Conservation (phyloP, 768 basidiomycete species). For the Cystobasidium onofrii region DNA sequence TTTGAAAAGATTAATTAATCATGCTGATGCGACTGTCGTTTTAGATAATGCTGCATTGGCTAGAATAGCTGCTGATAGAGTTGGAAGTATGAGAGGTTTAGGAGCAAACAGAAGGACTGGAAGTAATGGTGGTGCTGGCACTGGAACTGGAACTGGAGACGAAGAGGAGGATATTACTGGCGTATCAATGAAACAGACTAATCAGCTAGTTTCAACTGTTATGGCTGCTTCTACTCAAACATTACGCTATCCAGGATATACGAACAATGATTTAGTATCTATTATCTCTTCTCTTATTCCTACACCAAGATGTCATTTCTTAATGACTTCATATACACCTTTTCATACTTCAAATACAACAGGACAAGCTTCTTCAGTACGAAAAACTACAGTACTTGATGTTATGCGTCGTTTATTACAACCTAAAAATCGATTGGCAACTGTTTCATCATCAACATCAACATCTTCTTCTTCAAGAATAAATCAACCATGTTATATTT, state of each 20-base stretch:
- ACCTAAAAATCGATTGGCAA: conserved; percentile 96
- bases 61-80: conserved; percentile 81
- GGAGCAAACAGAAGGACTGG: conserved; percentile 87
- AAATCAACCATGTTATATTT: conserved; percentile 68
- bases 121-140: conserved; percentile 48
- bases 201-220: conserved; percentile 65
- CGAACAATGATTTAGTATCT: conserved; percentile 98
- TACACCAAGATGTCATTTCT: conserved; percentile 92
- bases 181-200: conserved; percentile 44
- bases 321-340: conserved; percentile 97
- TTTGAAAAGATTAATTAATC: conserved; percentile 84
- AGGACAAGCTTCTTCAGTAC: conserved; percentile 66
- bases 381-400: conserved; percentile 92
- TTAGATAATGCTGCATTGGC: conserved; percentile 91
- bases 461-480: conserved; percentile 11
- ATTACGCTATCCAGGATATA: conserved; percentile 91
- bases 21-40: conserved; percentile 94
- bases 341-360: conserved; percentile 56
- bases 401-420: conserved; percentile 96
- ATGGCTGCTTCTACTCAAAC: conserved; percentile 97
- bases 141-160: too few species aligned
- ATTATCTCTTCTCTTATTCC: conserved; percentile 95
- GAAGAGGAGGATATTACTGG: neutral
- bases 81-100: conserved; percentile 56
- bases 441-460: conserved; percentile 71